phyloP scores from a whole-genome alignment of 2,329 filamentous ascomycete genomes.

The Aspergillus quadricinctus region DNA sequence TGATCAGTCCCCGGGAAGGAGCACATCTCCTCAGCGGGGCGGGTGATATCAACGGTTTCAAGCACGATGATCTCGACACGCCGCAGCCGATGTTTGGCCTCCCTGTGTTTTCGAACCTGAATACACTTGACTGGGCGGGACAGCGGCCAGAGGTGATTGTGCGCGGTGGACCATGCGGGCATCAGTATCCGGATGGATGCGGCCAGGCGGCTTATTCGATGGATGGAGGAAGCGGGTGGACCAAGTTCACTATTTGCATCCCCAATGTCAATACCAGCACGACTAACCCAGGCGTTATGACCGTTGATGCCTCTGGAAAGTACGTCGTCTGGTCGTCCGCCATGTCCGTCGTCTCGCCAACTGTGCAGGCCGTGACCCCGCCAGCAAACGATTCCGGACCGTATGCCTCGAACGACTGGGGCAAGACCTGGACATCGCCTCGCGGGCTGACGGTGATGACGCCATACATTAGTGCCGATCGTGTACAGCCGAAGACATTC shows the following conservation, averaged over 20 bases:
- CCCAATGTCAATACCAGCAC: conserved; percentile 5
- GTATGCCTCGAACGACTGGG: conserved; percentile 6
- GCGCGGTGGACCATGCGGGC: conserved; percentile 9
- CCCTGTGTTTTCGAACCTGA: conserved; percentile 12
- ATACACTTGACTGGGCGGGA: conserved; percentile 13
- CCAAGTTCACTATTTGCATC: conserved; percentile 10
- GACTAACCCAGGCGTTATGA: conserved; percentile 8
- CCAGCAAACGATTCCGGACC: conserved; percentile 9
- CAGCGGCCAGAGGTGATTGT: conserved; percentile 8
- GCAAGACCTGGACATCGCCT: conserved; percentile 10
- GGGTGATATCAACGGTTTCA: conserved; percentile 10
- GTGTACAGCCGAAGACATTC: conserved; percentile 11
- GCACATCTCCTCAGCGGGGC: conserved; percentile 8
- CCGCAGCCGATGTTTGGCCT: conserved; percentile 12
- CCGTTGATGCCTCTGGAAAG: conserved; percentile 12
- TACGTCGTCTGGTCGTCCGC: conserved; percentile 12
- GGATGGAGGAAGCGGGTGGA: conserved; percentile 7
- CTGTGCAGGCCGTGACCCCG: conserved; percentile 4
- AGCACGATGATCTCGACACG: conserved; percentile 6
- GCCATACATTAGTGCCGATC: conserved; percentile 9
- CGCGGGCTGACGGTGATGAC: conserved; percentile 8
- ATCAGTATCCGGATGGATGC: conserved; percentile 13
- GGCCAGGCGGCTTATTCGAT: conserved; percentile 10
- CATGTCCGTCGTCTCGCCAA: conserved; percentile 3
- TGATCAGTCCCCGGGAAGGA: conserved; percentile 10